Evolutionary conservation across 371 early-diverging fungal genomes (phyloP), one percentile per base, ranked within the genome.

Genomic region (Coemansia sp.): DNA sequence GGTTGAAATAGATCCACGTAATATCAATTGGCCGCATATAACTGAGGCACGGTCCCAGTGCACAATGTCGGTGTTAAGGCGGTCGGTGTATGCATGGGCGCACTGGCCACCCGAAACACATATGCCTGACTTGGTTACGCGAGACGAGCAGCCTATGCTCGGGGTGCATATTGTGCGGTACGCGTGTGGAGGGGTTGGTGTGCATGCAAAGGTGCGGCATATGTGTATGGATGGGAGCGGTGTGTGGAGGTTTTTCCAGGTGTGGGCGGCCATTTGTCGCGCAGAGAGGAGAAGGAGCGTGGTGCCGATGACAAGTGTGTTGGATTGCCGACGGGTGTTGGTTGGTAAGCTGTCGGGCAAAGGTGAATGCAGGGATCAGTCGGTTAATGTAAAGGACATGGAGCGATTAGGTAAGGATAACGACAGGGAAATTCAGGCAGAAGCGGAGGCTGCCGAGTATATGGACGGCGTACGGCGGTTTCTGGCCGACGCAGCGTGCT

Each of bases 21-120:
- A 64, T 13, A 52, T 61, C 27, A 72, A 72, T 57, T 72, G 71
- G 73, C 73, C 73, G 0, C 58, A 37, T 3, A 40, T 72, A 10
- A 72, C 61, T 27, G 71, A 72, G 18, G 40, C 40, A 8, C 48
- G 31, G 0, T 26, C 26, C 2, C 26, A 26, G 26, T 26, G 26
- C 26, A 26, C 26, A 3, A 26, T 26, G 26, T 26, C 26, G 26
- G 26, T 26, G 26, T 26, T 26, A 26, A 26, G 26, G 26, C 26
- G 26, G 26, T 11, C 26, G 2, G 24, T 21, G 2, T 72, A 51
- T 22, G 22, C 22, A 1, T 72, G 73, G 73, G n/a, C 29, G 1
- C 40, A 26, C 27, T 72, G 72, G 73, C 66, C 73, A 2, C 18
- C 7, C 5, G 71, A 45, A 13, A 21, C 73, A 2, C 27, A 47